Conservation (phyloP, 495 filamentous ascomycete species). For the Trichoderma asperelloides region DNA sequence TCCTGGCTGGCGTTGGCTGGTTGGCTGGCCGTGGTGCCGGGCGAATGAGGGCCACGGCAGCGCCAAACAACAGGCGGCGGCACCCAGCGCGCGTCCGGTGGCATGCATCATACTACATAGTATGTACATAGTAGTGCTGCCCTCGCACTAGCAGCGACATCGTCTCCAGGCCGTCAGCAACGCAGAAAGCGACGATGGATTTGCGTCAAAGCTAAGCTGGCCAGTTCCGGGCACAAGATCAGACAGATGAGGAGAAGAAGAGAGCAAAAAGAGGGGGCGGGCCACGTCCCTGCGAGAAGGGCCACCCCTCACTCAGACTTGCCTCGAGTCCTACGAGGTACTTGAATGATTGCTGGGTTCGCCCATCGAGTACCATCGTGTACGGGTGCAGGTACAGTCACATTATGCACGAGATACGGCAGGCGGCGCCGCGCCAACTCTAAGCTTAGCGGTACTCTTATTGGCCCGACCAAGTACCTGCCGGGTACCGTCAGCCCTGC, state of each 20-base stretch:
- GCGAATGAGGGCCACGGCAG: not conserved
- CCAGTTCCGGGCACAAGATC: not conserved
- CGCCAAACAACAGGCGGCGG: not conserved
- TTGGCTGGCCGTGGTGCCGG: not conserved
- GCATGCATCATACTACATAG: too few relatives aligned
- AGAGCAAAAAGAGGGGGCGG: constrained; percentile 1
- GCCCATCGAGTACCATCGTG: not conserved
- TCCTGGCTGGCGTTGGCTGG: not conserved
- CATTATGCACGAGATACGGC: not conserved
- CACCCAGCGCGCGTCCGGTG: not conserved
- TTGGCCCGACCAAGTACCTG: not conserved
- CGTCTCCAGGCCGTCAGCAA: not conserved
- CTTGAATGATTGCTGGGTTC: not conserved
- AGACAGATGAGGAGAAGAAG: not conserved
- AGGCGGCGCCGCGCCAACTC: not conserved
- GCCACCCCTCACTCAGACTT: not conserved
- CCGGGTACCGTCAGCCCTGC: not conserved
- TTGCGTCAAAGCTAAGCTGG: not conserved
- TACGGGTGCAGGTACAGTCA: not conserved
- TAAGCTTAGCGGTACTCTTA: not conserved
- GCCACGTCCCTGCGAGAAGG: not conserved
- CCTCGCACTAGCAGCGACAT: not conserved
- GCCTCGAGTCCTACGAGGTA: not conserved
- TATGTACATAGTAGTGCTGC: too few relatives aligned
- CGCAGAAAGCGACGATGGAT: not conserved